A percentile compares a stretch with the other conserved stretches of the same genome.
Conservation (phyloP, 768 basidiomycete genomes). For the Psilocybe cubensis region DNA sequence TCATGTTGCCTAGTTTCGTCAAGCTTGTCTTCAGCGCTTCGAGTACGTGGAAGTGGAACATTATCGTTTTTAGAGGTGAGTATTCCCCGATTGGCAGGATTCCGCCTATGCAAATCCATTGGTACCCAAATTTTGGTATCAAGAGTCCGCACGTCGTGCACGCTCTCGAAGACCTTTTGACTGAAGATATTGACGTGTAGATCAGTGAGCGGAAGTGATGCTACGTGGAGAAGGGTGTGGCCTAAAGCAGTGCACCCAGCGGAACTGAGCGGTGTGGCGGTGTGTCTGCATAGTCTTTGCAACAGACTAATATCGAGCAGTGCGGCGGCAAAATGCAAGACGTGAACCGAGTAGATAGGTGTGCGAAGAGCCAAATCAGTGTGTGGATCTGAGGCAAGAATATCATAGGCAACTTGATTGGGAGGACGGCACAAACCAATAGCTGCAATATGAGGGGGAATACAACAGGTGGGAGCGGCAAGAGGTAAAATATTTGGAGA, state of each 20-base stretch:
- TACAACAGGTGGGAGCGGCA: neutral
- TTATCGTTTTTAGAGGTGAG: neutral
- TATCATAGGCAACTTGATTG: neutral
- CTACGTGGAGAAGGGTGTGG: neutral
- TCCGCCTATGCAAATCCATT: neutral
- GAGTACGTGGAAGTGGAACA: neutral
- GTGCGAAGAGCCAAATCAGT: neutral
- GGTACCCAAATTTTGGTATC: neutral
- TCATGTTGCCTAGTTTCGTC: neutral
- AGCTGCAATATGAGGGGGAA: neutral
- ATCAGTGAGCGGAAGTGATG: neutral
- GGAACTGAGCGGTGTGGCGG: neutral
- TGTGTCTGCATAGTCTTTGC: neutral
- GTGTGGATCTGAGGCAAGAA: neutral
- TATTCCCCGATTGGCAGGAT: neutral
- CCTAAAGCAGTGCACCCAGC: neutral
- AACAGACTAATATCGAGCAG: neutral
- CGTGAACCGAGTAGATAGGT: neutral
- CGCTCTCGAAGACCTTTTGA: neutral
- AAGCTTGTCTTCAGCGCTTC: neutral
- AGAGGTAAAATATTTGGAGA: conserved; percentile 1
- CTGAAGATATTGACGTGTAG: neutral
- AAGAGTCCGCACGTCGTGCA: conserved; percentile 1
- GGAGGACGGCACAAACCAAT: neutral
- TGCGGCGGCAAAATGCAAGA: neutral